Percentiles rank a stretch among this genome's conserved stretches.
phyloP scores from a whole-genome alignment of 2,329 filamentous ascomycete genomes.

The Paecilomyces sp. region DNA sequence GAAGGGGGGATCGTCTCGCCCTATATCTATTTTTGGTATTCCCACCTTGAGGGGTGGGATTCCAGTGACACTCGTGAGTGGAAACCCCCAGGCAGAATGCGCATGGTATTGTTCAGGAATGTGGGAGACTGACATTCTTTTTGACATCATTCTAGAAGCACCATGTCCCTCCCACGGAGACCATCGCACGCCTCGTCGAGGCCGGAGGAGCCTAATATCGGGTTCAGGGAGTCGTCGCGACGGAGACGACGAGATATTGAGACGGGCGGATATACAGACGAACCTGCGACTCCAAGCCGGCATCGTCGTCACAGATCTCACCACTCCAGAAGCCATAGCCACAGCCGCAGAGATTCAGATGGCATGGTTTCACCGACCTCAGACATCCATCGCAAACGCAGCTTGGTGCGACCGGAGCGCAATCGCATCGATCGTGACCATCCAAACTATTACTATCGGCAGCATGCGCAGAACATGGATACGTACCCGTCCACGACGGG shows the following conservation, averaged over 20 bases:
- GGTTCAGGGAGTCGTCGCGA: constrained; percentile 62
- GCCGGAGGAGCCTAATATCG: constrained; percentile 51
- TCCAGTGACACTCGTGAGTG: constrained; percentile 1
- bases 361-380: constrained; percentile 33
- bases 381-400: constrained; percentile 65
- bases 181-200: constrained; percentile 57
- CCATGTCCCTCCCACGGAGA: constrained; percentile 50
- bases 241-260: constrained; percentile 68
- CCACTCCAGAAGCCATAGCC: constrained; percentile 37
- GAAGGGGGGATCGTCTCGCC: not conserved
- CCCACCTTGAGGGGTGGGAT: not conserved
- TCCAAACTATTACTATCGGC: constrained; percentile 91
- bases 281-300: constrained; percentile 26
- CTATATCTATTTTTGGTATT: not conserved
- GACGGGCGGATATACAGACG: constrained; percentile 44
- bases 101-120: constrained; percentile 3
- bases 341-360: constrained; percentile 42
- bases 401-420: constrained; percentile 81
- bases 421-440: constrained; percentile 78
- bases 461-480: constrained; percentile 89
- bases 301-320: constrained; percentile 34
- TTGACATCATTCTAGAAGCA: constrained; percentile 7
- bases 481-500: constrained; percentile 86
- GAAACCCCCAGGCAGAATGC: not conserved
- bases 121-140: constrained; percentile 6